These are phyloP conservation scores for Besnoitia besnoiti DNA, from an alignment of 169 alveolate genomes.

Conservation along the genomic window DNA sequence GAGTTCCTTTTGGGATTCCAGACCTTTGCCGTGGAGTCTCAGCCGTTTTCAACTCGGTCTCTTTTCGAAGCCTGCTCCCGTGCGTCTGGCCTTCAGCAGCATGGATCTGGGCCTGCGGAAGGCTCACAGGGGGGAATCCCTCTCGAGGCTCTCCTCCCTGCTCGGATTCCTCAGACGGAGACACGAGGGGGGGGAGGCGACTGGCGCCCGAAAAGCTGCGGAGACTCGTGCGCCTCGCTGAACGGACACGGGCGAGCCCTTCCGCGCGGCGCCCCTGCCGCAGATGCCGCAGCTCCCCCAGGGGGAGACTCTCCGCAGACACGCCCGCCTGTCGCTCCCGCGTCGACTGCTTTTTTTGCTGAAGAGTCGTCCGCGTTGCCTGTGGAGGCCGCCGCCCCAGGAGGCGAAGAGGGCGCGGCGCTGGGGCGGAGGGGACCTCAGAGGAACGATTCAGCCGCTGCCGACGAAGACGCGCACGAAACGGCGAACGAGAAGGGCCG, in stretches of 20 bases:
- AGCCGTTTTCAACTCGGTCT: neutral
- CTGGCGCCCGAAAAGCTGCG: no score
- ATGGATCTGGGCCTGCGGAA: neutral
- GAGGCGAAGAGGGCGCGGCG: neutral
- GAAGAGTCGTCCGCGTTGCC: neutral
- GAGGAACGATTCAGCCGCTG: neutral
- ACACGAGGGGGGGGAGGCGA: neutral
- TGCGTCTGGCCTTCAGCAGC: neutral
- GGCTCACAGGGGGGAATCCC: neutral
- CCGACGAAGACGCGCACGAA: neutral
- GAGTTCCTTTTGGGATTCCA: conserved; percentile 23
- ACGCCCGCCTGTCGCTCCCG: neutral
- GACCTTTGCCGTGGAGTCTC: neutral
- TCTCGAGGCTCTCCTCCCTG: neutral
- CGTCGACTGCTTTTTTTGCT: neutral
- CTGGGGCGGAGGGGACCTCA: neutral
- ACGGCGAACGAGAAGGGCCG: neutral
- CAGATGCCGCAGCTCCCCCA: no score
- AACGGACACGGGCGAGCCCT: no score
- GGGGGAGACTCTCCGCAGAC: no score
- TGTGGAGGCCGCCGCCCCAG: neutral
- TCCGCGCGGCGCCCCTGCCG: no score
- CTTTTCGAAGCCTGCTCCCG: neutral
- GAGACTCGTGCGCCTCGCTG: no score
- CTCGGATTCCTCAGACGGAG: neutral